Evolutionary conservation across 2,329 filamentous ascomycete genomes (phyloP), one percentile per base, ranked within the genome.

Genomic region (Diaporthe amygdali): DNA sequence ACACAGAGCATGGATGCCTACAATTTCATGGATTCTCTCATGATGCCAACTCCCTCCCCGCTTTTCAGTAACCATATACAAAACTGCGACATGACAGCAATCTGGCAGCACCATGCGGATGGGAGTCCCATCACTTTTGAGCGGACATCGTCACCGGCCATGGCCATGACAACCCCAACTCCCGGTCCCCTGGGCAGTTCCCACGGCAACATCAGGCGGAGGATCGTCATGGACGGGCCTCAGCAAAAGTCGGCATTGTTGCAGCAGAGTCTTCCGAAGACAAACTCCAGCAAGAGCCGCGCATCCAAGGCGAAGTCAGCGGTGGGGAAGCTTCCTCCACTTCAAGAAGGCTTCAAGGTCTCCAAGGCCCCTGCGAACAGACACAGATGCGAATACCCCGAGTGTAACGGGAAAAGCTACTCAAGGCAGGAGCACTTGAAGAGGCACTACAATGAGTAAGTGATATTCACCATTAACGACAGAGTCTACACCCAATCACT

Each of bases 381-480:
- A 20, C 66, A 72, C 68, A 66, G 63, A 32, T 72, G 70, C 41
- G 59, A 66, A 39, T 68, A 59, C 10, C 66, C 66, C 34, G 52
- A 66, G 59, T 72, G 71, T 51, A 67, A 72, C 5, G 70, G 70
- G 4, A 71, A 68, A 44, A 64, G 54, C 25, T 72, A 72, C 46
- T 68, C 63, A 2, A 70, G 71, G 32, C 55, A 66, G 17, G 71
- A 72, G 46, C 71, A 72, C 49, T 37, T 72, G 46, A 72, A 72
- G 41, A 66, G 71, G 25, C 71, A 72, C 61, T 67, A 71, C 14
- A 68, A 64, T 32, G 68, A 66, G 71, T 72, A 27, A 67, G 71
- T 71, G 17, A 17, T 22, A 4, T 5, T 22, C 6, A 8, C 5
- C 7, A 12, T 20, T 15, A 10, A 15, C 17, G 10, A 15, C 17